Evolutionary conservation across 73 alveolate species (phyloP), one percentile per base, ranked within the genome.

Genomic region (Paramecium sonneborni): DNA sequence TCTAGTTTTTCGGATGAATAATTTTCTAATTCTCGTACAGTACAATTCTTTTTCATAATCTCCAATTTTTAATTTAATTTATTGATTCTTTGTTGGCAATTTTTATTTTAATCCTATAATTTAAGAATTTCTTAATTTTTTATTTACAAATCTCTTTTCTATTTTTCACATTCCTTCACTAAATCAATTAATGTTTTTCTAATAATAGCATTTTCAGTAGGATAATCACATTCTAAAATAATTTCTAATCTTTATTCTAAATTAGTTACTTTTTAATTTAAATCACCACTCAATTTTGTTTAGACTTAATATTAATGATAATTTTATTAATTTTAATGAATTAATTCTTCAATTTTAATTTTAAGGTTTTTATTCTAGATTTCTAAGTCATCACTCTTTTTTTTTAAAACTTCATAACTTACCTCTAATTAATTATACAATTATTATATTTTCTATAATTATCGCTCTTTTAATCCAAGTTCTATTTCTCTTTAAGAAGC

Each of bases 141-240:
- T 26, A 79, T 11, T 79, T 79, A 79, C 15, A 79, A 14, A 14
- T 79, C 90, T 23, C 90, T 38, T 44, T 79, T 79, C 23, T 79
- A 44, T 44, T 76, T 79, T 79, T 79, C 90, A 43, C 52, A 30
- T 34, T 79, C 76, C 26, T 79, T 79, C 34, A 79, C 90, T 79
- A 79, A 79, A 44, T 79, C 90, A 15, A 76, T 79, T 79, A 76
- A 39, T 21, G 89, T 76, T 58, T 58, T 58, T 26, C 79, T 24
- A 58, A 58, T 1, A 57, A 0, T 24, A 39, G 32, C 21, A 34
- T 41, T 41, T 20, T 79, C 56, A 79, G 10, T 46, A 79, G 74
- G 62, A 23, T 8, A 79, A 46, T 79, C 76, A 21, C 37, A 20
- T 79, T 79, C 90, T 38, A 43, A 34, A 23, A 43, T 44, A 4